Percentiles rank a stretch among this genome's conserved stretches.
Evolutionary conservation across 164 flowering plant species (phyloP).

Genomic region (Magnolia officinalis): DNA sequence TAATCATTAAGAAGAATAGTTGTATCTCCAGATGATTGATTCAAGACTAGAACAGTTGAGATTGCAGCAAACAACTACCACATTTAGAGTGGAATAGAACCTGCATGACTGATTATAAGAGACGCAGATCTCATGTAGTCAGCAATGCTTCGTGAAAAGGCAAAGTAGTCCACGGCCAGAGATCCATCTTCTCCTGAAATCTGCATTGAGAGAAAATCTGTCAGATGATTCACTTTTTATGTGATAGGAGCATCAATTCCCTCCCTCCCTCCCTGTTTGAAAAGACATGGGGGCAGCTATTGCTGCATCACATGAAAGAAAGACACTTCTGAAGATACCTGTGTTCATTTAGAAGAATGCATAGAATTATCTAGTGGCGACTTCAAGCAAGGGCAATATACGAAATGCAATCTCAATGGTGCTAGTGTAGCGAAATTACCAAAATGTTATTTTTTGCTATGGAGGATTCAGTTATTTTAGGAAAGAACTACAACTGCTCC

Average conservation of each 20-base stretch:
- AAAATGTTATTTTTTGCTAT: too few relatives aligned
- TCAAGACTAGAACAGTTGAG: not conserved
- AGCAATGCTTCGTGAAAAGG: conserved; percentile 80
- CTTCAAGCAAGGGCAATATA: not conserved
- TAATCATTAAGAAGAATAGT: not conserved
- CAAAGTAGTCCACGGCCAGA: conserved; percentile 62
- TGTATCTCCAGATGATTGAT: not conserved
- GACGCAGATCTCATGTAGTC: conserved; percentile 66
- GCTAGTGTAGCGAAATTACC: not conserved
- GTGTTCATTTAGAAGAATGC: not conserved
- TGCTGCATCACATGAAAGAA: not conserved
- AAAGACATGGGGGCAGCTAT: not conserved
- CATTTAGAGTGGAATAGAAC: conserved; percentile 25
- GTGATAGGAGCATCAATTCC: not conserved
- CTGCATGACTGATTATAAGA: conserved; percentile 88
- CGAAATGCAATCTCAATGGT: not conserved
- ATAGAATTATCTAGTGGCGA: too few relatives aligned
- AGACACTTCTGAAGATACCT: not conserved
- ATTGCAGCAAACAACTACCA: not conserved
- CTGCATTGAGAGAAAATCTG: conserved; percentile 28
- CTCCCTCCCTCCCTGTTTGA: too few relatives aligned
- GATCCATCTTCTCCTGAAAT: conserved; percentile 55
- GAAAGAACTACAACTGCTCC: not conserved
- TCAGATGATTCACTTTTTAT: not conserved
- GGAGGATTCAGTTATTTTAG: not conserved